A percentile compares a stretch with the other conserved stretches of the same genome.
Evolutionary conservation across 371 early-diverging fungal species (phyloP).

Genomic region (Mucor racemosus): DNA sequence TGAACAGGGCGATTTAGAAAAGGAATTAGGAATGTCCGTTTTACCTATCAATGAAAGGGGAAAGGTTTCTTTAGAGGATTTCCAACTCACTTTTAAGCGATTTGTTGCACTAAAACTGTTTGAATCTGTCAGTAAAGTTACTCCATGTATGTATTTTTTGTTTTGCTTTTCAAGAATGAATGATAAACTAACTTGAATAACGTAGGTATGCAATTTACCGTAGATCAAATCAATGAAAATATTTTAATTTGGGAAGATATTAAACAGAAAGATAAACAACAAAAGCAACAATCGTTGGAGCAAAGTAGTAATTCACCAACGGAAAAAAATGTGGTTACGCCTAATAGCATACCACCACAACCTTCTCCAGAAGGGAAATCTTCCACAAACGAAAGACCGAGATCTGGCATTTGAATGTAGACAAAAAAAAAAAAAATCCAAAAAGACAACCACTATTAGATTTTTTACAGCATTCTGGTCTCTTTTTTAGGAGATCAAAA

Average conservation of each 20-base stretch:
- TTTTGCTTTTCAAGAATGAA: background rate
- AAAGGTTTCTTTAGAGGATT: conserved; percentile 42
- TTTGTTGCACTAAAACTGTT: conserved; percentile 48
- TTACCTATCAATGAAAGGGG: conserved; percentile 50
- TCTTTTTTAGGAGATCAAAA: no score
- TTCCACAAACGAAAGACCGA: conserved; percentile 13
- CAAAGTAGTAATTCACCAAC: background rate
- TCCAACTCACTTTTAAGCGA: conserved; percentile 46
- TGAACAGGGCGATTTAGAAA: conserved; percentile 74
- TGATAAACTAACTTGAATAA: background rate
- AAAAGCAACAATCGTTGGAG: background rate
- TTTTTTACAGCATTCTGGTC: background rate
- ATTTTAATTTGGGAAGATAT: conserved; percentile 36
- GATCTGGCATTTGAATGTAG: conserved; percentile 23
- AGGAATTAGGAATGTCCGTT: conserved; percentile 56
- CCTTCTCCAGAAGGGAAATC: conserved; percentile 21
- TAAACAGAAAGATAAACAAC: conserved; percentile 12
- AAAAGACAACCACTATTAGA: background rate
- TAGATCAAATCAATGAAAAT: conserved; percentile 44
- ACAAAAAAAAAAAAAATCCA: no score
- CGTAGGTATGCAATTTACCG: conserved; percentile 46
- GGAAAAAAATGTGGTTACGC: conserved; percentile 1
- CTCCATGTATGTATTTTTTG: conserved; percentile 35
- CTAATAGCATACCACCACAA: conserved; percentile 20
- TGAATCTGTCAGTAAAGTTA: conserved; percentile 30